phyloP scores from a whole-genome alignment of 441 rosid species.

The Euphorbia corollata region DNA sequence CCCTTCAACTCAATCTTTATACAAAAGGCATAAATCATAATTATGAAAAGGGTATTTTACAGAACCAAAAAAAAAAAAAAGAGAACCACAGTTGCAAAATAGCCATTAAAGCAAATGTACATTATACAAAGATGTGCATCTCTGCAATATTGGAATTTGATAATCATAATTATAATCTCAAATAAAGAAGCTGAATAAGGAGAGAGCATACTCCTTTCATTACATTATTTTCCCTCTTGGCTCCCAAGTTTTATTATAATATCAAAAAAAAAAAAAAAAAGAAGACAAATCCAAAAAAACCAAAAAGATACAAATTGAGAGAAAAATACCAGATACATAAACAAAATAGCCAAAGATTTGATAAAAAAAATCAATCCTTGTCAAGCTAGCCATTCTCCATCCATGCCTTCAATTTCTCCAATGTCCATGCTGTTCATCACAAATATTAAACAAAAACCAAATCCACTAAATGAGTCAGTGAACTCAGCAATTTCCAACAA shows the following conservation, averaged over 20 bases:
- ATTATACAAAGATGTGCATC: slow-evolving; percentile 9
- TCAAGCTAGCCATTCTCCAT: slow-evolving; percentile 84
- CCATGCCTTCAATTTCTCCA: slow-evolving; percentile 80
- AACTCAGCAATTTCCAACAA: slow-evolving; percentile 19
- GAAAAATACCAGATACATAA: neutral
- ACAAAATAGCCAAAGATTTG: slow-evolving; percentile 48
- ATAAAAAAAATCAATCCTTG: slow-evolving; percentile 57
- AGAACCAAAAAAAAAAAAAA: too few species aligned
- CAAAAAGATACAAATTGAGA: slow-evolving; percentile 21
- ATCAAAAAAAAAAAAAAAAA: neutral
- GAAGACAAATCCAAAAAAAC: neutral
- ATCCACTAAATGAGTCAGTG: slow-evolving; percentile 16
- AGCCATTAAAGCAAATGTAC: slow-evolving; percentile 7
- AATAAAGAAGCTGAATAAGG: slow-evolving; percentile 16
- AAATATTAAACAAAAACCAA: slow-evolving; percentile 17
- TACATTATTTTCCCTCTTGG: slow-evolving; percentile 28
- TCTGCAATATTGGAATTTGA: neutral
- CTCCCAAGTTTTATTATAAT: slow-evolving; percentile 35
- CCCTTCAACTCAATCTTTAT: neutral
- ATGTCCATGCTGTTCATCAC: slow-evolving; percentile 70
- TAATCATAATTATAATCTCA: neutral
- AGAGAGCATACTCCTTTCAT: slow-evolving; percentile 21
- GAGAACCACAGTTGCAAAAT: neutral
- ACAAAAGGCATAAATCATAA: neutral
- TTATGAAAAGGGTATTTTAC: neutral